Conservation (phyloP, 345 rosid species). For the Euphorbia peplus region DNA sequence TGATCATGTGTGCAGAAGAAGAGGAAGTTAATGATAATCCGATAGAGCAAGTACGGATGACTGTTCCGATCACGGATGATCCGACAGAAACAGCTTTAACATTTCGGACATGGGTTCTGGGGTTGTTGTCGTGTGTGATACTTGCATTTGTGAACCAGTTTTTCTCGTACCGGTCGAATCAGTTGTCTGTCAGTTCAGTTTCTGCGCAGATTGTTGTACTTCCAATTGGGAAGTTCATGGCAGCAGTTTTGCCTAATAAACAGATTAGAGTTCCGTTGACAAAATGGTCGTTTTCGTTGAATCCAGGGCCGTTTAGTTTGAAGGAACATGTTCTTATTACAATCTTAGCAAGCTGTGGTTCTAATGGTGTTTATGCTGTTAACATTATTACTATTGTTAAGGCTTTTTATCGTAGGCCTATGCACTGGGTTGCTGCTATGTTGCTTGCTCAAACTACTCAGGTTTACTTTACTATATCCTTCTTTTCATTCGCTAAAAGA, state of each 20-base stretch:
- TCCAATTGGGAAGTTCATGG: conserved; percentile 45
- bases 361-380: conserved; percentile 27
- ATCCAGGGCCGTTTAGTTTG: conserved; percentile 51
- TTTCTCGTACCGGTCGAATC: conserved; percentile 35
- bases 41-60: conserved; percentile 36
- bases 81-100: conserved; percentile 34
- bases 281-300: conserved; percentile 44
- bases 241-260: conserved; percentile 28
- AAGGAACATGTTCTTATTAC: conserved; percentile 50
- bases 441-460: conserved; percentile 68
- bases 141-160: conserved; percentile 39
- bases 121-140: conserved; percentile 26
- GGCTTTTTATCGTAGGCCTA: conserved; percentile 32
- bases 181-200: conserved; percentile 20
- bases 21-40: conserved; percentile 34
- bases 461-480: conserved; percentile 27
- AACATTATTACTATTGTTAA: conserved; percentile 29
- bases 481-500: too few relatives aligned
- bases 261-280: conserved; percentile 27
- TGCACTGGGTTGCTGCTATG: conserved; percentile 35
- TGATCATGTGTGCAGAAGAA: background rate
- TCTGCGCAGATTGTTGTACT: conserved; percentile 42
- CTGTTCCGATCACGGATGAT: conserved; percentile 40
- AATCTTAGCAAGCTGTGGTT: conserved; percentile 40
- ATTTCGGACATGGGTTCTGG: conserved; percentile 47